These are phyloP conservation scores for Lomentospora prolificans DNA, from an alignment of 2,329 filamentous ascomycete genomes.

Conservation along the genomic window DNA sequence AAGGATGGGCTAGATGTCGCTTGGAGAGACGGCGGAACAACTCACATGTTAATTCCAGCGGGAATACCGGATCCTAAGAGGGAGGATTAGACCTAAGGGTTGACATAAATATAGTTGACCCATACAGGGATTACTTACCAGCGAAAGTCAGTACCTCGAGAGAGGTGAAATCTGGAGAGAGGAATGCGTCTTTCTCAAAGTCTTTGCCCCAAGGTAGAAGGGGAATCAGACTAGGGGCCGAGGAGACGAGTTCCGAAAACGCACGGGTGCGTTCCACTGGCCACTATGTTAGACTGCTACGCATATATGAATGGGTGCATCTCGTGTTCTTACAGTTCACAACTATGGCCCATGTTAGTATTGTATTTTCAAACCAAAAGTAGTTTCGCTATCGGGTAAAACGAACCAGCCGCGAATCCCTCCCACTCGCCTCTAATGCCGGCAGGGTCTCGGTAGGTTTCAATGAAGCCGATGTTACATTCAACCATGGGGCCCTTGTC, in stretches of 20 bases:
- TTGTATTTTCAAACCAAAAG: neutral
- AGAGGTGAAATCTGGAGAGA: slow-evolving; percentile 91
- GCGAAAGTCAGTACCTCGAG: slow-evolving; percentile 80
- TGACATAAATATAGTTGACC: too few species aligned
- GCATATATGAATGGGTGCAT: neutral
- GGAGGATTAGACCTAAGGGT: neutral
- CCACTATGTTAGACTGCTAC: neutral
- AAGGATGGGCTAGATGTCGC: slow-evolving; percentile 10
- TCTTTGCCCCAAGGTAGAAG: slow-evolving; percentile 78
- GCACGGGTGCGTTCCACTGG: slow-evolving; percentile 71
- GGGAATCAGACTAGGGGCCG: slow-evolving; percentile 74
- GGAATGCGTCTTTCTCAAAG: slow-evolving; percentile 94
- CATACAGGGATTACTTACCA: slow-evolving; percentile 17
- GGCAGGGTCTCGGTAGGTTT: slow-evolving; percentile 76
- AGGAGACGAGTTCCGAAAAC: slow-evolving; percentile 75
- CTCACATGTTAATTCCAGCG: slow-evolving; percentile 54
- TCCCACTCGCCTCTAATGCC: slow-evolving; percentile 79
- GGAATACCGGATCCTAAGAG: slow-evolving; percentile 49
- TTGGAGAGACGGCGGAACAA: neutral
- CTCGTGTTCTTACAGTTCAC: slow-evolving; percentile 52
- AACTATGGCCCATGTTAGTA: slow-evolving; percentile 23
- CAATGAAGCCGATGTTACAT: slow-evolving; percentile 74
- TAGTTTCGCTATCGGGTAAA: neutral
- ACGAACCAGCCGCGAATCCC: slow-evolving; percentile 59
- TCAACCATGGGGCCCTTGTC: slow-evolving; percentile 75